Conservation (phyloP, 305 asterid genomes). For the Solanum hybrid region DNA sequence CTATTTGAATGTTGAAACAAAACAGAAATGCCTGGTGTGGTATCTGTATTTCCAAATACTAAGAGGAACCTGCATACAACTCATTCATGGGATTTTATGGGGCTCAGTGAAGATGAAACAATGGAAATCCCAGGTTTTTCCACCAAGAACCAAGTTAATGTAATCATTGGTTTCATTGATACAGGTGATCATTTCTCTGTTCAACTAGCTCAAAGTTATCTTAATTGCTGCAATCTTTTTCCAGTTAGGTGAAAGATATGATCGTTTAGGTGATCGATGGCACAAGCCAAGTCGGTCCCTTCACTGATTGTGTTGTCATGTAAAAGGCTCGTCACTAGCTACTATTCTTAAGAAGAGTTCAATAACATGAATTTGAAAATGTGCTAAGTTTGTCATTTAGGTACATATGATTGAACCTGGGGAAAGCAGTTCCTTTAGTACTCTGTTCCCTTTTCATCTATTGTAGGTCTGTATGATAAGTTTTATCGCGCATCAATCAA, state of each 20-base stretch:
- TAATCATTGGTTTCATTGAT: constrained; percentile 86
- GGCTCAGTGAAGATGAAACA: constrained; percentile 64
- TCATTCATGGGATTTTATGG: constrained; percentile 99
- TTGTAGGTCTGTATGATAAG: neutral
- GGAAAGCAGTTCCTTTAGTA: constrained; percentile 6
- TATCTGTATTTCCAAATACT: constrained; percentile 77
- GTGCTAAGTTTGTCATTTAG: neutral
- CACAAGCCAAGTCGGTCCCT: neutral
- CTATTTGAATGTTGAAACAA: neutral
- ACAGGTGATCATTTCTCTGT: constrained; percentile 42
- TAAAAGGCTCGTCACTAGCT: neutral
- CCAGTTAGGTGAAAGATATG: neutral
- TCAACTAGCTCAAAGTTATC: neutral
- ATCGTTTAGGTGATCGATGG: neutral
- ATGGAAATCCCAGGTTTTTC: constrained; percentile 91
- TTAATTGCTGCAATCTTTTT: neutral
- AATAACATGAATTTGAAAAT: neutral
- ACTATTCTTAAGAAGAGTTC: neutral
- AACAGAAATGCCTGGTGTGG: constrained; percentile 86
- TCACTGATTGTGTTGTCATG: neutral
- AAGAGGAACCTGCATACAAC: constrained; percentile 80
- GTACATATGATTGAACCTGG: neutral
- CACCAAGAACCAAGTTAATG: constrained; percentile 85
- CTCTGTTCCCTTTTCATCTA: neutral
- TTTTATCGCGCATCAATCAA: neutral